Percentiles rank a stretch among this genome's conserved stretches.
These are phyloP conservation scores for Suillus plorans DNA, from an alignment of 768 basidiomycete genomes.

Conservation along the genomic window DNA sequence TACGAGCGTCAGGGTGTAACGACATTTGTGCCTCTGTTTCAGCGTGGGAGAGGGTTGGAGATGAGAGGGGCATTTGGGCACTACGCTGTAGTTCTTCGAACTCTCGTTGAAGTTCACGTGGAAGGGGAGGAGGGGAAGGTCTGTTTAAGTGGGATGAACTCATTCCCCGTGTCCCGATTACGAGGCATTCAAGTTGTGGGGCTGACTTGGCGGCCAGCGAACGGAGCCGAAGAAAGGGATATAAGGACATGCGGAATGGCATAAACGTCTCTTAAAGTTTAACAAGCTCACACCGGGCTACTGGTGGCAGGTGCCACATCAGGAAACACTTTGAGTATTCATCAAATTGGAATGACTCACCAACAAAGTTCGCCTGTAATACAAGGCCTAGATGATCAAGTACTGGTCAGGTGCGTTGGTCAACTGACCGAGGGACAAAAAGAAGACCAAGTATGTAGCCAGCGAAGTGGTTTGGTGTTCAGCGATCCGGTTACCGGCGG, in stretches of 20 bases:
- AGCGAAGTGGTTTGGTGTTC: neutral
- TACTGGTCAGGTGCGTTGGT: neutral
- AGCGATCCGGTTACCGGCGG: neutral
- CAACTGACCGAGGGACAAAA: neutral
- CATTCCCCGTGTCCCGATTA: slow-evolving; percentile 13
- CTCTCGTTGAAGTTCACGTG: slow-evolving; percentile 74
- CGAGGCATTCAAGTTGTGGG: neutral
- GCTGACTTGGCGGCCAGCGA: neutral
- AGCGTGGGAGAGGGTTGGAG: slow-evolving; percentile 20
- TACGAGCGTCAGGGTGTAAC: slow-evolving; percentile 69
- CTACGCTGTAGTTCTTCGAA: slow-evolving; percentile 79
- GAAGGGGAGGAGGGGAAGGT: slow-evolving; percentile 76
- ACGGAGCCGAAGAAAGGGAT: neutral
- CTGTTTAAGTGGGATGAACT: slow-evolving; percentile 43
- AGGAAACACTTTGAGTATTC: neutral
- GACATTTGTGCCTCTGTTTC: slow-evolving; percentile 44
- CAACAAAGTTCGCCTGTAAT: neutral
- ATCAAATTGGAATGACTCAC: neutral
- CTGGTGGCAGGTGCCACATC: neutral
- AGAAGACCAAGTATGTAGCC: too few species aligned
- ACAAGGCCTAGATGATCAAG: neutral
- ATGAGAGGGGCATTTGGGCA: slow-evolving; percentile 47
- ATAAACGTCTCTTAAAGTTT: neutral
- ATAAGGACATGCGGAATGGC: neutral
- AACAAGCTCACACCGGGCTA: neutral